phyloP scores from a whole-genome alignment of 208 protist species.

The Leishmania tropica region DNA sequence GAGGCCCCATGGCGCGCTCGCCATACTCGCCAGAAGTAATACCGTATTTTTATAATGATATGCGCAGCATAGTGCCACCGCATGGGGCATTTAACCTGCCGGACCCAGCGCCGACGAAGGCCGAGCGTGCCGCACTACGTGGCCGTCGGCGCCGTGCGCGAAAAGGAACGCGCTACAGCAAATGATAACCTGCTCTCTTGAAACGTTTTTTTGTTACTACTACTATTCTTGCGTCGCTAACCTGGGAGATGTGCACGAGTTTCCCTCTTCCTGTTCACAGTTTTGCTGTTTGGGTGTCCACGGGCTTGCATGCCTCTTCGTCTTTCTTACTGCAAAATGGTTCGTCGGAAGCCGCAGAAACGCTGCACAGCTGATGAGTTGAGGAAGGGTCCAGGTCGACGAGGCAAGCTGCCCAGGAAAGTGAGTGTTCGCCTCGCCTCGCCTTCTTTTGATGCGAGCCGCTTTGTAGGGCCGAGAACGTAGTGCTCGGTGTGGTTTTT shows the following conservation, averaged over 20 bases:
- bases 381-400: not conserved
- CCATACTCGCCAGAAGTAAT: constrained; percentile 59
- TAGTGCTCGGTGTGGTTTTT: not conserved
- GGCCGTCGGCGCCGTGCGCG: constrained; percentile 22
- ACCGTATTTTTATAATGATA: constrained; percentile 74
- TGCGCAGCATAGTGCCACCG: constrained; percentile 66
- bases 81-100: constrained; percentile 72
- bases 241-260: not conserved
- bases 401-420: not conserved
- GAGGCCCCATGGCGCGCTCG: constrained; percentile 25
- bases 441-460: not conserved
- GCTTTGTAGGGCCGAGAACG: not conserved
- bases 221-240: constrained; percentile 4
- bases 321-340: not conserved
- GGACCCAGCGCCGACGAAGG: constrained; percentile 43
- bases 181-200: constrained; percentile 18
- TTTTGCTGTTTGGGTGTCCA: not conserved
- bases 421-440: not conserved
- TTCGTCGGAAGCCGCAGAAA: not conserved
- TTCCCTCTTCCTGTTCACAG: not conserved
- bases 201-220: not conserved
- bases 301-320: not conserved
- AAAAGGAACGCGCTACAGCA: constrained; percentile 31
- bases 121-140: constrained; percentile 42
- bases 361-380: not conserved